Conservation (phyloP, 192 early-diverging fungal species). For the Coemansia sp. region DNA sequence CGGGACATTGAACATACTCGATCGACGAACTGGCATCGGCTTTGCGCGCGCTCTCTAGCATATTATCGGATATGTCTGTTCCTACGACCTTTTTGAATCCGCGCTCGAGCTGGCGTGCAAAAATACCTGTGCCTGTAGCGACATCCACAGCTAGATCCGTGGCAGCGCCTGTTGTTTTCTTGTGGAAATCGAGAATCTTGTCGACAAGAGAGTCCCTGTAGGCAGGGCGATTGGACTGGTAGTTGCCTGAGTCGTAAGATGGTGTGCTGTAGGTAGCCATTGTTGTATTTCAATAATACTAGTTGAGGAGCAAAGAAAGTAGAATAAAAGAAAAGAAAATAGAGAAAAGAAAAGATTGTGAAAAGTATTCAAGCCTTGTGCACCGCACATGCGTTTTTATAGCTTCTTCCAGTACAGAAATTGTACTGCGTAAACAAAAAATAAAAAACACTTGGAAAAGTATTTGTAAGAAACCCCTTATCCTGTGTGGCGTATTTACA, state of each 20-base stretch:
- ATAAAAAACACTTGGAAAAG: too few species aligned
- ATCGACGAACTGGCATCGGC: conserved; percentile 2
- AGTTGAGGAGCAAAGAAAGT: too few species aligned
- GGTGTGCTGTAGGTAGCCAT: conserved; percentile 38
- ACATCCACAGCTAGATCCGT: conserved; percentile 50
- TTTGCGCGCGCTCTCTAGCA: conserved; percentile 42
- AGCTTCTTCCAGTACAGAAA: too few species aligned
- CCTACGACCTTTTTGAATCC: conserved; percentile 36
- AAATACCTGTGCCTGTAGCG: conserved; percentile 53
- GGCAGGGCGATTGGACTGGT: conserved; percentile 36
- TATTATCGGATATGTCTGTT: conserved; percentile 41
- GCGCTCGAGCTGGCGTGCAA: conserved; percentile 41
- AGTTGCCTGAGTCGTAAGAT: conserved; percentile 29
- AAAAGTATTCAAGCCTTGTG: too few species aligned
- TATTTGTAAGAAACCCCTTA: too few species aligned
- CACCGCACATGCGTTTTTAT: too few species aligned
- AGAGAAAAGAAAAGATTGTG: too few species aligned
- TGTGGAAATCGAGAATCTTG: conserved; percentile 34
- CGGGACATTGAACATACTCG: conserved; percentile 31
- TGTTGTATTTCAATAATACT: too few species aligned
- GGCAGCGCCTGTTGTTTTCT: conserved; percentile 16
- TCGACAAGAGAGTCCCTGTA: conserved; percentile 38
- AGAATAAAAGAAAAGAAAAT: too few species aligned
- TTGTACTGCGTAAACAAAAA: too few species aligned
- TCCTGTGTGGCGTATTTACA: too few species aligned